A percentile compares a stretch with the other conserved stretches of the same genome.
phyloP scores from a whole-genome alignment of 148 eudicot genomes.

The Heliamphora exappendiculata region DNA sequence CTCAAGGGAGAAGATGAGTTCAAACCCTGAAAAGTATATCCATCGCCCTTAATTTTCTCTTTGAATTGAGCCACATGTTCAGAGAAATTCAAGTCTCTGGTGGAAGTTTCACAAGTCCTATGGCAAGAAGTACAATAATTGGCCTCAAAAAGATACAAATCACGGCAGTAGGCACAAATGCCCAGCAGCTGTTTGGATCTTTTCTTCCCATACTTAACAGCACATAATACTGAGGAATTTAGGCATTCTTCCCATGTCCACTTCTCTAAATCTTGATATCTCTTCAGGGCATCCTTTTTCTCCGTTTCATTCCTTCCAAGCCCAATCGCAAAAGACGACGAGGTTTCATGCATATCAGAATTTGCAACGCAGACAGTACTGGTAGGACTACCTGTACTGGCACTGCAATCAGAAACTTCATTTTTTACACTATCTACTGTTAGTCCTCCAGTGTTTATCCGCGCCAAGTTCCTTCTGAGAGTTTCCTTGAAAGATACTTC shows the following conservation, averaged over 20 bases:
- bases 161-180: conserved; percentile 51
- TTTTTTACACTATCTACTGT: conserved; percentile 17
- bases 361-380: conserved; percentile 24
- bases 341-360: conserved; percentile 32
- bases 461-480: conserved; percentile 30
- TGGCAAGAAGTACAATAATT: conserved; percentile 56
- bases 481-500: conserved; percentile 58
- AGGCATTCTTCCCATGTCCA: conserved; percentile 79
- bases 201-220: conserved; percentile 48
- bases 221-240: conserved; percentile 38
- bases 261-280: conserved; percentile 56
- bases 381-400: conserved; percentile 35
- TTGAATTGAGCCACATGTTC: conserved; percentile 42
- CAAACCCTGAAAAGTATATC: conserved; percentile 13
- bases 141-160: conserved; percentile 41
- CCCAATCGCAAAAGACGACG: conserved; percentile 46
- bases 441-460: conserved; percentile 11
- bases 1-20: conserved; percentile 41
- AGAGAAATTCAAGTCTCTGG: conserved; percentile 23
- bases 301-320: conserved; percentile 45
- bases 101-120: conserved; percentile 21
- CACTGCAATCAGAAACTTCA: conserved; percentile 30
- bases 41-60: conserved; percentile 31
- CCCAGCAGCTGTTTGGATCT: conserved; percentile 41
- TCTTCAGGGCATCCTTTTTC: conserved; percentile 31